phyloP scores from a whole-genome alignment of 2,329 filamentous ascomycete genomes.

The Apiospora phragmitis region DNA sequence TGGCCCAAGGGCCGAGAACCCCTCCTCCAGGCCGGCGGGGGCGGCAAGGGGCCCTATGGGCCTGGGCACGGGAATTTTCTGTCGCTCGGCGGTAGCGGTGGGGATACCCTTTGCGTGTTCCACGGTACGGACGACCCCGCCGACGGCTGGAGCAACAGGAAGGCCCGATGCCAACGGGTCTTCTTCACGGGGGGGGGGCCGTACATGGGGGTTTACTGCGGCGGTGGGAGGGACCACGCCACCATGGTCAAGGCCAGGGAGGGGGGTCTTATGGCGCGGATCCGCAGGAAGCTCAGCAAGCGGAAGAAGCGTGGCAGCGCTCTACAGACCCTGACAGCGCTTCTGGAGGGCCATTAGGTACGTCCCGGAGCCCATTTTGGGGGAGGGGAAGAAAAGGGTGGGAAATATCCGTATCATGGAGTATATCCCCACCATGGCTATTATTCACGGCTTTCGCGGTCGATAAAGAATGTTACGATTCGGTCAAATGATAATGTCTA shows the following conservation, averaged over 20 bases:
- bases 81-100: neutral
- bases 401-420: no score
- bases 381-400: neutral
- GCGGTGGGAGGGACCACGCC: neutral
- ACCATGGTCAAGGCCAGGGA: neutral
- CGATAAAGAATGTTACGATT: neutral
- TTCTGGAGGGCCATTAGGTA: conserved; percentile 1
- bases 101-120: conserved; percentile 29
- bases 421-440: neutral
- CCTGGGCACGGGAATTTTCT: conserved; percentile 33
- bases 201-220: conserved; percentile 18
- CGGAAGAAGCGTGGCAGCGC: neutral
- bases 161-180: conserved; percentile 29
- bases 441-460: neutral
- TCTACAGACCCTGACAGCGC: neutral
- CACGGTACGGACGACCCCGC: conserved; percentile 30
- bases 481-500: conserved; percentile 7
- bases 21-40: conserved; percentile 23
- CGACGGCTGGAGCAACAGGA: conserved; percentile 31
- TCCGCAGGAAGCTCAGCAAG: conserved; percentile 9
- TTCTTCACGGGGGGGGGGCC: conserved; percentile 30
- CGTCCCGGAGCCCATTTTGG: no score
- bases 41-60: conserved; percentile 24
- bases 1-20: conserved; percentile 31
- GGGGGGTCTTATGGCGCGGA: neutral